These are phyloP conservation scores for Phytophthora boehmeriae DNA, from an alignment of 352 stramenopile genomes.

Conservation along the genomic window DNA sequence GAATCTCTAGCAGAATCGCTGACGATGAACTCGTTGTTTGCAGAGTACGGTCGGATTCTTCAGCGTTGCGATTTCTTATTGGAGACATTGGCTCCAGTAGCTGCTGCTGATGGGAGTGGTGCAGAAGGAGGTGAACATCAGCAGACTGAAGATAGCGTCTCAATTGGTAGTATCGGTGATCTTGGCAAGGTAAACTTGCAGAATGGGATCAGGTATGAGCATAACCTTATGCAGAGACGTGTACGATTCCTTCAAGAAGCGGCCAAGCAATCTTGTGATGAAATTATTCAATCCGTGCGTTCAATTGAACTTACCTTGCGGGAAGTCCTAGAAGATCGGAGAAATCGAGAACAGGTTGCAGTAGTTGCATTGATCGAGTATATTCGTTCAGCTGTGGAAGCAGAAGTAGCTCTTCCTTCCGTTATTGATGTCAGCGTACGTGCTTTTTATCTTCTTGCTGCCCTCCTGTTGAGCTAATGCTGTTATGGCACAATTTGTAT, in stretches of 20 bases:
- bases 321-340: constrained; percentile 44
- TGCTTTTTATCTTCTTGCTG: background rate
- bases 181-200: constrained; percentile 54
- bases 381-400: constrained; percentile 59
- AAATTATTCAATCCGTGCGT: constrained; percentile 50
- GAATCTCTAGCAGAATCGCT: constrained; percentile 36
- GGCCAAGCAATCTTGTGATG: constrained; percentile 47
- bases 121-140: constrained; percentile 3
- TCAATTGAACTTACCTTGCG: constrained; percentile 58
- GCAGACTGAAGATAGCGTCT: background rate
- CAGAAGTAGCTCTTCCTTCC: constrained; percentile 60
- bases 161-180: constrained; percentile 14
- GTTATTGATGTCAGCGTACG: constrained; percentile 68
- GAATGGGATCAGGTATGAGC: constrained; percentile 66
- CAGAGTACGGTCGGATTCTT: constrained; percentile 49
- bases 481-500: constrained; percentile 1
- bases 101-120: constrained; percentile 19
- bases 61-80: constrained; percentile 51
- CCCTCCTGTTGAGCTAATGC: constrained; percentile 1
- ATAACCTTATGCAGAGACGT: constrained; percentile 52
- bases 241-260: constrained; percentile 56
- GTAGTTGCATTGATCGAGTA: constrained; percentile 53
- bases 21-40: constrained; percentile 45
- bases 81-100: constrained; percentile 32
- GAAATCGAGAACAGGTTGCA: constrained; percentile 50